Base-by-base conservation (phyloP, 2,329 filamentous ascomycete species). In the Colletotrichum tropicale region DNA sequence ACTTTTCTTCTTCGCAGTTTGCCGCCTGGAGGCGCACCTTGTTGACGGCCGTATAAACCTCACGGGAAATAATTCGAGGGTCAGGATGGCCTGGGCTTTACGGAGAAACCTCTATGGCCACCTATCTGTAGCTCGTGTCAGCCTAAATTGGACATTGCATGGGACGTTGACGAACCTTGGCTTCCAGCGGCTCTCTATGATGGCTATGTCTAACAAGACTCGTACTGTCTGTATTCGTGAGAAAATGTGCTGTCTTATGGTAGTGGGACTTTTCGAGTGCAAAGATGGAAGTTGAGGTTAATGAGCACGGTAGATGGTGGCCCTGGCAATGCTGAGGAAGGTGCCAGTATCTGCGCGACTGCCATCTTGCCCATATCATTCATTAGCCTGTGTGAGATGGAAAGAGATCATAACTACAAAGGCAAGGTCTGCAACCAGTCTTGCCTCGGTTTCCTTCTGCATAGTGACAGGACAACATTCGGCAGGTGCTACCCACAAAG, bases 201-300 rank as follows among this genome's bases (percentile, higher is more conserved):
- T n/a, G 38, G 18, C 38, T 12, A 1, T 43, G 38, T n/a, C 9
- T n/a, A n/a, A 43, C 8, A 43, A 10, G 38, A 43, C 1, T n/a
- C 3, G 18, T 10, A 10, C 1, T 4, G 18, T 43, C 18, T 6
- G 9, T n/a, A n/a, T 9, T n/a, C 9, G 18, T 43, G 3, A 1
- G 18, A 4, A 12, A n/a, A 2, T 0, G 9, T n/a, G 18, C n/a
- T n/a, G 18, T 43, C 0, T 4, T n/a, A 3, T n/a, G 38, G 18
- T 4, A 43, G 0, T 43, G 18, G 18, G 5, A 12, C 2, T 43
- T 2, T 6, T 0, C 18, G 38, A 43, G 18, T 43, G 18, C 1
- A 43, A 43, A 12, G 38, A 6, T n/a, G 38, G 38, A 43, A 43
- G 18, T 43, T n/a, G 38, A 43, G 38, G 38, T 43, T n/a, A n/a